A percentile compares a stretch with the other conserved stretches of the same genome.
Evolutionary conservation across 164 flowering plant species (phyloP).

Genomic region (Magnolia sinica): DNA sequence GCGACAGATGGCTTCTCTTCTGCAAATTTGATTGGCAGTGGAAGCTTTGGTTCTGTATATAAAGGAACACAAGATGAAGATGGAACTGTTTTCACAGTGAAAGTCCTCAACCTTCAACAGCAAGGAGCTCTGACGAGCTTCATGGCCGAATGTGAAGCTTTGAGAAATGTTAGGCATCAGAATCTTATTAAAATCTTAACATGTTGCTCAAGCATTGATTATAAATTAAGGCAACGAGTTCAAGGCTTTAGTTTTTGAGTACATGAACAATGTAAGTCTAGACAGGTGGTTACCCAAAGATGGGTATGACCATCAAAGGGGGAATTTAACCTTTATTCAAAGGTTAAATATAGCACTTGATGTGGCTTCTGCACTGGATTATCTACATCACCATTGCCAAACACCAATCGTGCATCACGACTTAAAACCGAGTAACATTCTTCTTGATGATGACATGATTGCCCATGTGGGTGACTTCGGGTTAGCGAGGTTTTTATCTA

Average conservation of each 20-base stretch:
- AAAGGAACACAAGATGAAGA: slow-evolving; percentile 17
- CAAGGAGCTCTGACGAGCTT: slow-evolving; percentile 28
- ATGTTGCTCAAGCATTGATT: slow-evolving; percentile 26
- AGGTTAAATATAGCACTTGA: slow-evolving; percentile 29
- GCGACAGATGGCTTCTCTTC: slow-evolving; percentile 27
- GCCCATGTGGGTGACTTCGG: slow-evolving; percentile 26
- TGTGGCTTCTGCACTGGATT: slow-evolving; percentile 30
- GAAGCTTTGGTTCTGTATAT: slow-evolving; percentile 38
- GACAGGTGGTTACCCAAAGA: slow-evolving; percentile 29
- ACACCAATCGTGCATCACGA: slow-evolving; percentile 30
- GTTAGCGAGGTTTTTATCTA: slow-evolving; percentile 22
- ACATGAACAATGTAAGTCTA: slow-evolving; percentile 36
- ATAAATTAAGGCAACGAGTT: slow-evolving; percentile 29
- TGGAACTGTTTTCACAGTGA: slow-evolving; percentile 25
- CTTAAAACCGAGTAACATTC: slow-evolving; percentile 32
- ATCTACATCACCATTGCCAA: slow-evolving; percentile 25
- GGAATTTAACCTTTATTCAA: slow-evolving; percentile 16
- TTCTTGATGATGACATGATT: slow-evolving; percentile 22
- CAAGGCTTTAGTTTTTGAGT: slow-evolving; percentile 30
- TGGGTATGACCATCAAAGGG: not conserved
- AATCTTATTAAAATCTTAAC: slow-evolving; percentile 33
- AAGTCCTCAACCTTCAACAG: slow-evolving; percentile 28
- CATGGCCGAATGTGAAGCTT: slow-evolving; percentile 26
- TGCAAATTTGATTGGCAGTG: slow-evolving; percentile 29
- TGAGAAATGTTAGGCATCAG: slow-evolving; percentile 27